Evolutionary conservation across 1,139 yeast genomes (phyloP).

Genomic region (Pichia sp.): DNA sequence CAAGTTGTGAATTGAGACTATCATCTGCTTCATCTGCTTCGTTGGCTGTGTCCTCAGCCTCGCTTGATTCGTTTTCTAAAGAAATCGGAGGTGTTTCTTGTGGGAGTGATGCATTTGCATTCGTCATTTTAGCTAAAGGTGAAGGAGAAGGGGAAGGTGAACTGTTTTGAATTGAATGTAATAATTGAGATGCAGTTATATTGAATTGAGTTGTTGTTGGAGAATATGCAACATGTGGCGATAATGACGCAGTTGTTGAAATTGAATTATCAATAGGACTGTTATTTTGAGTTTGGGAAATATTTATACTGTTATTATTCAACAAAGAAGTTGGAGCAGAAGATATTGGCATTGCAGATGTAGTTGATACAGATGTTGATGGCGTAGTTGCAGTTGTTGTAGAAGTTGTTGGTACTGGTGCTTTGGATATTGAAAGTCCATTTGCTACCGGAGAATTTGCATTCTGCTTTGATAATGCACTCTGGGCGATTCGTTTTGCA

Average conservation of each 20-base stretch:
- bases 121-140: slow-evolving; percentile 5
- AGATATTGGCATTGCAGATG: slow-evolving; percentile 5
- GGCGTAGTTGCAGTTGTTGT: slow-evolving; percentile 4
- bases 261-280: slow-evolving; percentile 3
- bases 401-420: slow-evolving; percentile 6
- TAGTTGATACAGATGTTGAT: neutral
- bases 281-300: neutral
- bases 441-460: neutral
- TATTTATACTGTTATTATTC: neutral
- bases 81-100: neutral
- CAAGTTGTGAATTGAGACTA: no score
- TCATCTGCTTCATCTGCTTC: no score
- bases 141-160: slow-evolving; percentile 12
- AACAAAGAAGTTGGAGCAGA: neutral
- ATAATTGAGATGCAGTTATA: slow-evolving; percentile 28
- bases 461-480: neutral
- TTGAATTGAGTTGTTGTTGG: slow-evolving; percentile 22
- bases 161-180: slow-evolving; percentile 29
- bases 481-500: slow-evolving; percentile 7
- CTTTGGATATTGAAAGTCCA: slow-evolving; percentile 1
- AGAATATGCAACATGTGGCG: slow-evolving; percentile 20
- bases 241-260: slow-evolving; percentile 11
- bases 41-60: no score
- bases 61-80: neutral
- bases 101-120: neutral